Conservation (phyloP, 1,284 basidiomycete species). For the Dichomitus squalens region DNA sequence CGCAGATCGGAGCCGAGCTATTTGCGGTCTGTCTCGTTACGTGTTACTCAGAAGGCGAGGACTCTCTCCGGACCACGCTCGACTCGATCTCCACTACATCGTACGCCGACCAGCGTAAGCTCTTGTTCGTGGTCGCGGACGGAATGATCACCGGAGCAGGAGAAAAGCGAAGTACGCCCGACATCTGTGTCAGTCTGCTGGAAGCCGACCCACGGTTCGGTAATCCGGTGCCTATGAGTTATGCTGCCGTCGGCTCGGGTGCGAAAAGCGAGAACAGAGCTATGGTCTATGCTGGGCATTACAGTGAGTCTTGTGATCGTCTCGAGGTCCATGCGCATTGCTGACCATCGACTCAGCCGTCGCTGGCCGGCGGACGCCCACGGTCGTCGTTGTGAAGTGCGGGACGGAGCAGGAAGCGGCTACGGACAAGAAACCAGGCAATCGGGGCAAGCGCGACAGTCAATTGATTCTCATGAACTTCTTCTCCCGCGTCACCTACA, state of each 20-base stretch:
- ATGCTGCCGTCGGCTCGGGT: slow-evolving; percentile 89
- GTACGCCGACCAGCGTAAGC: slow-evolving; percentile 91
- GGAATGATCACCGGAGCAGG: slow-evolving; percentile 99
- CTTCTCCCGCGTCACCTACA: slow-evolving; percentile 98
- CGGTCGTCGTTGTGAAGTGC: slow-evolving; percentile 97
- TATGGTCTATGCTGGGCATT: slow-evolving; percentile 99
- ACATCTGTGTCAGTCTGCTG: slow-evolving; percentile 91
- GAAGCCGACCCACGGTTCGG: slow-evolving; percentile 96
- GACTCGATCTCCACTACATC: slow-evolving; percentile 90
- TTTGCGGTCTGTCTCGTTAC: slow-evolving; percentile 96
- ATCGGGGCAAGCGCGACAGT: slow-evolving; percentile 98
- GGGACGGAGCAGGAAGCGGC: slow-evolving; percentile 85
- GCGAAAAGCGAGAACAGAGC: slow-evolving; percentile 91
- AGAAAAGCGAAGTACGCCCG: slow-evolving; percentile 93
- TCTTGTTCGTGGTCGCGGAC: slow-evolving; percentile 95
- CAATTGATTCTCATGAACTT: slow-evolving; percentile 99
- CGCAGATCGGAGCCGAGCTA: slow-evolving; percentile 91
- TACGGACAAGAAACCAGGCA: slow-evolving; percentile 92
- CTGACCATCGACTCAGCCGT: slow-evolving; percentile 48
- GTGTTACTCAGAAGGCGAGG: slow-evolving; percentile 97
- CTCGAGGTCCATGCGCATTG: neutral
- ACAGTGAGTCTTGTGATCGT: slow-evolving; percentile 63
- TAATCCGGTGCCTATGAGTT: slow-evolving; percentile 95
- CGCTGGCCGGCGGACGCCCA: slow-evolving; percentile 89
- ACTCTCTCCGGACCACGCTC: slow-evolving; percentile 88